Conservation (phyloP, 805 yeast genomes). For the Lachancea quebecensis region DNA sequence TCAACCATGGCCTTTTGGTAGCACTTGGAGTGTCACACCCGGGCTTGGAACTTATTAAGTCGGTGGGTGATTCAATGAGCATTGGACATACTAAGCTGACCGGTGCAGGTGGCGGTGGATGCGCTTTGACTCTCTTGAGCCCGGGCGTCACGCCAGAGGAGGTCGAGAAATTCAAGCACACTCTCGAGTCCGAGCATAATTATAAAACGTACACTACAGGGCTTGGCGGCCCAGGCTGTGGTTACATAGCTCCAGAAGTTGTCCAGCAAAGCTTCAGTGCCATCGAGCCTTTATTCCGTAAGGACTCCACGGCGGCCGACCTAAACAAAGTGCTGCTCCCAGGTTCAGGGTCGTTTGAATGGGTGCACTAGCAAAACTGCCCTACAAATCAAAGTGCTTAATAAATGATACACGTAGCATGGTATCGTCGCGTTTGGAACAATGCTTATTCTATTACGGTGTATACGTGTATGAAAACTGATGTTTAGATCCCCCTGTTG, state of each 20-base stretch:
- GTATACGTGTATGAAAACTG: not conserved
- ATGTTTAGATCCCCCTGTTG: constrained; percentile 78
- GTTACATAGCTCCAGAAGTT: constrained; percentile 21
- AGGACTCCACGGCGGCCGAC: constrained; percentile 8
- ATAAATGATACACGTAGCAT: not conserved
- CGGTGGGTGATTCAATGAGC: constrained; percentile 51
- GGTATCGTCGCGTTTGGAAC: not conserved
- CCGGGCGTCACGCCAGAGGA: constrained; percentile 34
- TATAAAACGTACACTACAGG: constrained; percentile 73
- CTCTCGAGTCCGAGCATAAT: constrained; percentile 37
- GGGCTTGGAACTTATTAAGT: constrained; percentile 67
- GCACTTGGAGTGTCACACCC: constrained; percentile 93
- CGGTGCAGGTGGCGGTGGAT: constrained; percentile 99
- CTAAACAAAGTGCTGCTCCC: constrained; percentile 16
- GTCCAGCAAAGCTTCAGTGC: constrained; percentile 8
- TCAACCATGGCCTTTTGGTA: constrained; percentile 83
- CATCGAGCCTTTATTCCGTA: constrained; percentile 11
- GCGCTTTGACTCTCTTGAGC: constrained; percentile 80
- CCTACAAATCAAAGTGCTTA: not conserved
- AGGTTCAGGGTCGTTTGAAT: constrained; percentile 10
- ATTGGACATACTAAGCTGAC: constrained; percentile 90
- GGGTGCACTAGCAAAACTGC: constrained; percentile 9
- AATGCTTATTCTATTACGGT: not conserved
- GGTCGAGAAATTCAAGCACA: constrained; percentile 29
- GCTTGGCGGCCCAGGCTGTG: constrained; percentile 87